Percentiles rank a stretch among this genome's conserved stretches.
Evolutionary conservation across 768 basidiomycete genomes (phyloP).

Genomic region (Chalciporus sphaerocephalus): DNA sequence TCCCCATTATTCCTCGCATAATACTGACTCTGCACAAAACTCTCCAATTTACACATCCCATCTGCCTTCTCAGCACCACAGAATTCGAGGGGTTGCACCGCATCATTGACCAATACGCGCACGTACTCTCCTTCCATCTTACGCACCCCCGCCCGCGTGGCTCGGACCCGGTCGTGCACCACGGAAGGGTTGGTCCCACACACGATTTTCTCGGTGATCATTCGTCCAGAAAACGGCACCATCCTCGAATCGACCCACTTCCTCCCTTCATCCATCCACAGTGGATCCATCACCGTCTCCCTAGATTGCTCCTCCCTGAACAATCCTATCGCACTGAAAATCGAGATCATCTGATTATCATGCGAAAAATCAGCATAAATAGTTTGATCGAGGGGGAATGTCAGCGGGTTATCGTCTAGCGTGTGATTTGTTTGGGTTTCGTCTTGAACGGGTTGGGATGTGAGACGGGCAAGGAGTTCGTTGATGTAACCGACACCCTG

Average conservation of each 20-base stretch:
- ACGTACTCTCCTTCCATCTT: conserved; percentile 46
- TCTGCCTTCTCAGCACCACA: conserved; percentile 46
- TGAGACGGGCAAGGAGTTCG: conserved; percentile 78
- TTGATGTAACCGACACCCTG: conserved; percentile 86
- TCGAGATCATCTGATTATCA: conserved; percentile 77
- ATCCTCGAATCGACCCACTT: conserved; percentile 53
- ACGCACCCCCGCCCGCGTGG: too few species aligned
- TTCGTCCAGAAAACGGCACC: conserved; percentile 67
- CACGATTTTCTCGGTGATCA: conserved; percentile 64
- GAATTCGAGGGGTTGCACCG: conserved; percentile 54
- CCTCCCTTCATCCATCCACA: conserved; percentile 16
- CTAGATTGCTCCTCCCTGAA: conserved; percentile 41
- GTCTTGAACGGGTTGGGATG: conserved; percentile 56
- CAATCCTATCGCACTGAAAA: conserved; percentile 56
- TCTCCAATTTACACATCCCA: conserved; percentile 57
- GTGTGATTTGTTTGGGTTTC: conserved; percentile 74
- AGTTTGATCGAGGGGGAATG: conserved; percentile 66
- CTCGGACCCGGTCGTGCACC: too few species aligned
- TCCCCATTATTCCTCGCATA: conserved; percentile 64
- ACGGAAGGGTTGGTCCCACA: conserved; percentile 39
- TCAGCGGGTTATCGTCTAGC: conserved; percentile 54
- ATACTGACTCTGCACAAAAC: conserved; percentile 64
- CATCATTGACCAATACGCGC: conserved; percentile 72
- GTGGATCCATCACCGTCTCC: conserved; percentile 10
- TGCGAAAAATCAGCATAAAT: conserved; percentile 82